Conservation (phyloP, 2,329 filamentous ascomycete species). For the Achaetomium macrosporum region DNA sequence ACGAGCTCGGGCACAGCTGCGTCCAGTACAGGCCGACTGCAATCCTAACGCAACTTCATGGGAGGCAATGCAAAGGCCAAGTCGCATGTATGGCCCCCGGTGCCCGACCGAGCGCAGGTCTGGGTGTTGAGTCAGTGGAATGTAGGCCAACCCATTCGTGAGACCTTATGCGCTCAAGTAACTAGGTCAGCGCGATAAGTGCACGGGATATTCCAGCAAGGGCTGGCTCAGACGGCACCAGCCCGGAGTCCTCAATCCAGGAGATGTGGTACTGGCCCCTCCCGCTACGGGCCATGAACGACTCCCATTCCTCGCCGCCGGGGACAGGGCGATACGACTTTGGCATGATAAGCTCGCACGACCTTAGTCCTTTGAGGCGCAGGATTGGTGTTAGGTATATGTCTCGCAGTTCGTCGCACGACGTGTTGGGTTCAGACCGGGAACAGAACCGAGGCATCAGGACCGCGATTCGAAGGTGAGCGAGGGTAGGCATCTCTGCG, state of each 20-base stretch:
- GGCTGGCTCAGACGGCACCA: neutral
- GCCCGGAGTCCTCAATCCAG: conserved; percentile 1
- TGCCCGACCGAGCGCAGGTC: too few relatives aligned
- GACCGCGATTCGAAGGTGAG: conserved; percentile 13
- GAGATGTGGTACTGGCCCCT: conserved; percentile 3
- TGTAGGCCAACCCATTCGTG: too few relatives aligned
- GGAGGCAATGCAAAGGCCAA: too few relatives aligned
- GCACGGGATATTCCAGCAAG: neutral
- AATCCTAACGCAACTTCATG: too few relatives aligned
- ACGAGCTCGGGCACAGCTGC: too few relatives aligned
- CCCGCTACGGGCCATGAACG: neutral
- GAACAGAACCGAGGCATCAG: conserved; percentile 8
- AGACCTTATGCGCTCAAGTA: neutral
- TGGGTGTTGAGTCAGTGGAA: too few relatives aligned
- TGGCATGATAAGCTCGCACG: conserved; percentile 11
- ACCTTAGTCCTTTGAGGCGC: conserved; percentile 11
- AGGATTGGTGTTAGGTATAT: conserved; percentile 14
- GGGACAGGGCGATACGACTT: conserved; percentile 3
- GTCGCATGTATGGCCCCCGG: too few relatives aligned
- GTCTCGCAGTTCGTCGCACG: conserved; percentile 3
- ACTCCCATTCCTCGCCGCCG: neutral
- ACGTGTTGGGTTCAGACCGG: neutral
- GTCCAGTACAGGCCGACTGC: too few relatives aligned
- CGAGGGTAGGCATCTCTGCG: conserved; percentile 14
- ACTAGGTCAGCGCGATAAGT: neutral